These are phyloP conservation scores for Cicer bijugum DNA, from an alignment of 306 rosid species.

Conservation along the genomic window DNA sequence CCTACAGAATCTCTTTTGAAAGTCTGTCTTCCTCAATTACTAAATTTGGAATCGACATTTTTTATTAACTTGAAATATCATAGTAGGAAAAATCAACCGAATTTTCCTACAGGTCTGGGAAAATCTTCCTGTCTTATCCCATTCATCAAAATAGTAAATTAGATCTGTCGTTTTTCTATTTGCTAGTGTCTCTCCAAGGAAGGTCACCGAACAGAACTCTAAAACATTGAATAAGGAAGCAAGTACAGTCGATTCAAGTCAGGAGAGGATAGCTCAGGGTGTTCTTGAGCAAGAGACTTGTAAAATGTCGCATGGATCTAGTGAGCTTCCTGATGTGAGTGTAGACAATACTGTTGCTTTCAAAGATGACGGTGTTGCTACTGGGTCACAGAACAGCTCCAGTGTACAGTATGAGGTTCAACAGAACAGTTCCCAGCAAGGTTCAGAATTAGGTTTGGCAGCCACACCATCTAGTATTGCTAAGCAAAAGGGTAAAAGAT, in stretches of 20 bases:
- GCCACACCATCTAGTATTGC: slow-evolving; percentile 41
- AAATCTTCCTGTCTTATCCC: slow-evolving; percentile 23
- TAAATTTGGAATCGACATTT: slow-evolving; percentile 25
- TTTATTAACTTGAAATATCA: slow-evolving; percentile 34
- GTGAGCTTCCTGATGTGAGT: slow-evolving; percentile 56
- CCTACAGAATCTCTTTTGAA: slow-evolving; percentile 21
- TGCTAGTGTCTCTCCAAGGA: slow-evolving; percentile 56
- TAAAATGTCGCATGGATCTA: slow-evolving; percentile 53
- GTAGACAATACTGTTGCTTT: slow-evolving; percentile 37
- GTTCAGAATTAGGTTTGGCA: slow-evolving; percentile 41
- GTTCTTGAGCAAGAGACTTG: slow-evolving; percentile 47
- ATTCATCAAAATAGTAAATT: not conserved
- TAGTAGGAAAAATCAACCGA: not conserved
- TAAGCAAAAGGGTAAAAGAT: slow-evolving; percentile 56
- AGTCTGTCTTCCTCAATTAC: slow-evolving; percentile 22
- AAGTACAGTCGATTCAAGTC: slow-evolving; percentile 42
- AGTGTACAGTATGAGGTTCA: slow-evolving; percentile 52
- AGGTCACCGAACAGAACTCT: slow-evolving; percentile 48
- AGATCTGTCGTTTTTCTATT: slow-evolving; percentile 42
- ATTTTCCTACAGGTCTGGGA: not conserved
- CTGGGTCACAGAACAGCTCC: slow-evolving; percentile 62
- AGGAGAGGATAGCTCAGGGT: slow-evolving; percentile 47
- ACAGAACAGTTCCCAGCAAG: slow-evolving; percentile 51
- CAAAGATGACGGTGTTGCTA: slow-evolving; percentile 46
- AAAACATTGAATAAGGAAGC: slow-evolving; percentile 41